Conservation (phyloP, 2,329 filamentous ascomycete genomes). For the Colletotrichum noveboracense region DNA sequence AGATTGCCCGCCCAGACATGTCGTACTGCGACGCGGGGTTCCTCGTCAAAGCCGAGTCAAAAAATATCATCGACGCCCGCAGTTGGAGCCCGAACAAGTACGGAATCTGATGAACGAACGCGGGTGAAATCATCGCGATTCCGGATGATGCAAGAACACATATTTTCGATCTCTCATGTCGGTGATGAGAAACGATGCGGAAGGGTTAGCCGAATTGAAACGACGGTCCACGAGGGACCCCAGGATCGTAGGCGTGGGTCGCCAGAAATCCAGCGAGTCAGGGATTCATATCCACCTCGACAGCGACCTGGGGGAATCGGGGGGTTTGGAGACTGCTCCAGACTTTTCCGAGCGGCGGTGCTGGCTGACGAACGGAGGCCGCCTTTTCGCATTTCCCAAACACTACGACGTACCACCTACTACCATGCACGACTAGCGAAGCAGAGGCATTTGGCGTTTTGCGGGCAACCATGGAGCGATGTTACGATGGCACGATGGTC, state of each 20-base stretch:
- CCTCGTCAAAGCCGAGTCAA: slow-evolving; percentile 12
- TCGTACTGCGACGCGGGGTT: slow-evolving; percentile 18
- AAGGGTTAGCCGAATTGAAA: background rate
- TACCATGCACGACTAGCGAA: background rate
- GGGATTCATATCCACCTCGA: background rate
- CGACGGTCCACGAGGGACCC: background rate
- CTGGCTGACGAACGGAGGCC: background rate
- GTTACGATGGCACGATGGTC: background rate
- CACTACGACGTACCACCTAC: background rate
- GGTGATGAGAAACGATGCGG: background rate
- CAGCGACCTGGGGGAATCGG: background rate
- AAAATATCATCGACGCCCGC: slow-evolving; percentile 1
- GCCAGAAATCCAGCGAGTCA: background rate
- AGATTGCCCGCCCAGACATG: slow-evolving; percentile 5
- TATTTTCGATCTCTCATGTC: background rate
- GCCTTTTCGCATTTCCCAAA: background rate
- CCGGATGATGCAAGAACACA: background rate
- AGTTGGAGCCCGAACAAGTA: background rate
- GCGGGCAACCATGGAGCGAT: background rate
- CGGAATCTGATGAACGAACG: background rate
- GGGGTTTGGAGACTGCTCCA: background rate
- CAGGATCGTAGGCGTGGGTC: background rate
- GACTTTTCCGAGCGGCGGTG: background rate
- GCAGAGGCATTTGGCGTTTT: background rate
- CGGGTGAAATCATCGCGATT: background rate